Percentiles rank a stretch among this genome's conserved stretches.
These are phyloP conservation scores for Immersiella caudata DNA, from an alignment of 495 filamentous ascomycete genomes.

Conservation along the genomic window DNA sequence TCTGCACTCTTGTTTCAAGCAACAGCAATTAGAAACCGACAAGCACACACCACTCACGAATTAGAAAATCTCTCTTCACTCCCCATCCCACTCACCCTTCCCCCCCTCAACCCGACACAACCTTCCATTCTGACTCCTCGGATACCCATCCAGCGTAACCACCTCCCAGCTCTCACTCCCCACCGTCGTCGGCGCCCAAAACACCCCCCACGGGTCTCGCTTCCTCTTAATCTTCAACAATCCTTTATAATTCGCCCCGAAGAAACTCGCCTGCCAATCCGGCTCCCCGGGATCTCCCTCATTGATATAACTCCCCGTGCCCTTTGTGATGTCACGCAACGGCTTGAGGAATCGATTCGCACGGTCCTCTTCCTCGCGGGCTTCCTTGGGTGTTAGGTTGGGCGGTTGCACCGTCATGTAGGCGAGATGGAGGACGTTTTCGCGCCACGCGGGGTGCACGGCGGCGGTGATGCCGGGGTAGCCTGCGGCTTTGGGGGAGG, in stretches of 20 bases:
- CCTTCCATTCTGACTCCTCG: constrained; percentile 37
- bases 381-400: constrained; percentile 30
- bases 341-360: constrained; percentile 32
- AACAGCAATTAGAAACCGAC: too few relatives aligned
- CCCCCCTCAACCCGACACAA: constrained; percentile 27
- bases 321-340: constrained; percentile 36
- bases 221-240: constrained; percentile 53
- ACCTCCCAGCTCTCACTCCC: constrained; percentile 56
- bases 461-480: constrained; percentile 47
- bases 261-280: constrained; percentile 61
- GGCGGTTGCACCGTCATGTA: constrained; percentile 35
- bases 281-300: constrained; percentile 59
- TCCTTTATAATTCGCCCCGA: constrained; percentile 53
- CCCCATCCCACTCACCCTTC: background rate
- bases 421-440: constrained; percentile 56
- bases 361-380: constrained; percentile 24
- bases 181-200: constrained; percentile 57
- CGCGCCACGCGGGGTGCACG: constrained; percentile 58
- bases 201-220: constrained; percentile 55
- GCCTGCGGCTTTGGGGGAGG: constrained; percentile 35
- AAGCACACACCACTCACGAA: too few relatives aligned
- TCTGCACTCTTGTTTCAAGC: too few relatives aligned
- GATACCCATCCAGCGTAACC: constrained; percentile 32
- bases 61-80: too few relatives aligned
- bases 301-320: constrained; percentile 49